These are phyloP conservation scores for Kluyveromyces siamensis DNA, from an alignment of 805 yeast genomes.

Conservation along the genomic window DNA sequence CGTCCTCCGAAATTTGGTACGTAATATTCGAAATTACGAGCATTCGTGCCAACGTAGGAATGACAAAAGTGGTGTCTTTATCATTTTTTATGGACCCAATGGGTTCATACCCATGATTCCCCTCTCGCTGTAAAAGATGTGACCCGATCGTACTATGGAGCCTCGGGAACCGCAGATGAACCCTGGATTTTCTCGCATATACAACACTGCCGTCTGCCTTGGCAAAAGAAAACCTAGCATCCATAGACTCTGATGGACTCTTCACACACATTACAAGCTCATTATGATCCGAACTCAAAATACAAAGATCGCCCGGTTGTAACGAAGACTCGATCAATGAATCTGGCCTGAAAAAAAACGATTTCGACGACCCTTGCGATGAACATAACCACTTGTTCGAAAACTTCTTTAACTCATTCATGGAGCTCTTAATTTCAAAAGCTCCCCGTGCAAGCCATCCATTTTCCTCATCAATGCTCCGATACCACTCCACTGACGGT, in stretches of 20 bases:
- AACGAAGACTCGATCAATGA: slow-evolving; percentile 16
- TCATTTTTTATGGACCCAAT: slow-evolving; percentile 25
- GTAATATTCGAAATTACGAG: slow-evolving; percentile 27
- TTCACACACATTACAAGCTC: slow-evolving; percentile 47
- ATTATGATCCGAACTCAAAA: slow-evolving; percentile 35
- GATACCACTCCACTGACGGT: slow-evolving; percentile 22
- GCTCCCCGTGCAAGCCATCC: not conserved
- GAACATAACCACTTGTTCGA: not conserved
- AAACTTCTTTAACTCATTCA: not conserved
- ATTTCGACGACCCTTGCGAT: not conserved
- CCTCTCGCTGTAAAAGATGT: slow-evolving; percentile 12
- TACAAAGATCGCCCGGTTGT: slow-evolving; percentile 56
- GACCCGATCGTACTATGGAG: slow-evolving; percentile 13
- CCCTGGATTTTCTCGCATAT: slow-evolving; percentile 37
- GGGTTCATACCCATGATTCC: slow-evolving; percentile 18
- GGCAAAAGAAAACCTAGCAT: slow-evolving; percentile 49
- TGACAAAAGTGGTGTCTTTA: slow-evolving; percentile 19
- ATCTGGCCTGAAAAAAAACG: slow-evolving; percentile 5
- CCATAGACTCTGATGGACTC: slow-evolving; percentile 40
- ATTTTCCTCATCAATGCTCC: not conserved
- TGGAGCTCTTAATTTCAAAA: not conserved
- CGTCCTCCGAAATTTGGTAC: slow-evolving; percentile 30
- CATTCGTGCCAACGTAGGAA: slow-evolving; percentile 29
- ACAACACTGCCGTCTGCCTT: slow-evolving; percentile 48
- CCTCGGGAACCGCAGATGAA: slow-evolving; percentile 46